Evolutionary conservation across 2,329 filamentous ascomycete genomes (phyloP).

Genomic region (Aspergillus sp.): DNA sequence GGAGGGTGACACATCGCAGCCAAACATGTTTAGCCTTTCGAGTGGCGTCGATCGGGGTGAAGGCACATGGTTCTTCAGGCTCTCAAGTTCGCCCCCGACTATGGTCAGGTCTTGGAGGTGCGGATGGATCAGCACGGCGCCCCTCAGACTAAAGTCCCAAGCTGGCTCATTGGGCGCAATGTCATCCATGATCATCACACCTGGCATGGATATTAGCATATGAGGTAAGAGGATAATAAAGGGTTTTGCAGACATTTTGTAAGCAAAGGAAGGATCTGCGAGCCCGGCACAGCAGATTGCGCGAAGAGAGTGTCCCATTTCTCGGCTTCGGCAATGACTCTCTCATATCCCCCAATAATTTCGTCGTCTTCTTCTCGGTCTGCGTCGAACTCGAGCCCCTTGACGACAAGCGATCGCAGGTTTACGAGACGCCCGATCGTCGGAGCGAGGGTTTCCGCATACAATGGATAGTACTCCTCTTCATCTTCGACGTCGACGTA

Average conservation of each 20-base stretch:
- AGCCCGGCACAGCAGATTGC: neutral
- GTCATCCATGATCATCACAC: constrained; percentile 7
- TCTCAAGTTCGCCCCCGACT: neutral
- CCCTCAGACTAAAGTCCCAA: constrained; percentile 1
- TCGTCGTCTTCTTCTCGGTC: neutral
- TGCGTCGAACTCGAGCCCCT: constrained; percentile 10
- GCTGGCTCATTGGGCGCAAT: neutral
- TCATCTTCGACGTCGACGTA: constrained; percentile 2
- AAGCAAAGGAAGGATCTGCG: constrained; percentile 1
- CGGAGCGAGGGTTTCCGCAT: constrained; percentile 2
- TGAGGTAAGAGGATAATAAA: neutral
- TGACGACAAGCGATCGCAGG: constrained; percentile 2
- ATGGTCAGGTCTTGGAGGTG: constrained; percentile 5
- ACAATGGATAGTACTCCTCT: constrained; percentile 4
- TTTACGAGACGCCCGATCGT: constrained; percentile 6
- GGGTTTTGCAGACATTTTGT: constrained; percentile 1
- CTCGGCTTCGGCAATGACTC: neutral
- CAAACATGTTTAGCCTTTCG: neutral
- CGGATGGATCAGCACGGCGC: constrained; percentile 7
- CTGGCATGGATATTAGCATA: neutral
- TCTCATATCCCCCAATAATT: neutral
- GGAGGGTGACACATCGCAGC: neutral
- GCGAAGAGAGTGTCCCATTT: constrained; percentile 4
- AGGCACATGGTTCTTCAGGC: neutral
- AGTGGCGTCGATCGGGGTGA: neutral